Conservation (phyloP, 2,329 filamentous ascomycete genomes). For the Colletotrichum kahawae region DNA sequence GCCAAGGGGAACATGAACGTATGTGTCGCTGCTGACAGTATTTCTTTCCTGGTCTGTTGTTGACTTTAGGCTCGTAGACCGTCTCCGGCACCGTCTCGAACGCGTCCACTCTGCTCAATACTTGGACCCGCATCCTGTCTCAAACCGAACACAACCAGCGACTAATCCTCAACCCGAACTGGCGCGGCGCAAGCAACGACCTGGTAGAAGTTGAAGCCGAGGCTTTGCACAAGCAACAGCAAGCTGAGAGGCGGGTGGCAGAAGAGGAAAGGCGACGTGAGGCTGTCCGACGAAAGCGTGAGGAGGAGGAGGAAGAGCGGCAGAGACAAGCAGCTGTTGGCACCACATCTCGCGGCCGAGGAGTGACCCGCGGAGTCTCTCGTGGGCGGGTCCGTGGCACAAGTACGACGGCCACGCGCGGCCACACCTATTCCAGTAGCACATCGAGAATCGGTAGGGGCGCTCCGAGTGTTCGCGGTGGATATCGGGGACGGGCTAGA, state of each 20-base stretch:
- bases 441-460: constrained; percentile 23
- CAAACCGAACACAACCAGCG: constrained; percentile 98
- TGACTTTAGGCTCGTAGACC: constrained; percentile 55
- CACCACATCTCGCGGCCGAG: constrained; percentile 18
- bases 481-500: constrained; percentile 19
- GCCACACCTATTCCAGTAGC: constrained; percentile 17
- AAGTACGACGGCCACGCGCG: constrained; percentile 13
- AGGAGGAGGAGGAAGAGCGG: constrained; percentile 61
- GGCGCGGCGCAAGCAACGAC: constrained; percentile 89
- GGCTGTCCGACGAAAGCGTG: constrained; percentile 66
- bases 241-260: constrained; percentile 74
- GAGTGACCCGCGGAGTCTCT: constrained; percentile 9
- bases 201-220: constrained; percentile 87
- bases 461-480: constrained; percentile 18
- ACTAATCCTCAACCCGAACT: constrained; percentile 83
- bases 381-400: constrained; percentile 12
- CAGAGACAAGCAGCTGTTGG: constrained; percentile 41
- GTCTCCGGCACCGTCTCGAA: constrained; percentile 86
- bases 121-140: constrained; percentile 93
- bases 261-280: constrained; percentile 82
- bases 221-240: constrained; percentile 73
- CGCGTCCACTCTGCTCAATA: constrained; percentile 87
- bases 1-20: constrained; percentile 81
- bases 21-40: constrained; percentile 28
- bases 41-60: not conserved